phyloP scores from a whole-genome alignment of 2,329 filamentous ascomycete genomes.

The Phaeoacremonium minimum region DNA sequence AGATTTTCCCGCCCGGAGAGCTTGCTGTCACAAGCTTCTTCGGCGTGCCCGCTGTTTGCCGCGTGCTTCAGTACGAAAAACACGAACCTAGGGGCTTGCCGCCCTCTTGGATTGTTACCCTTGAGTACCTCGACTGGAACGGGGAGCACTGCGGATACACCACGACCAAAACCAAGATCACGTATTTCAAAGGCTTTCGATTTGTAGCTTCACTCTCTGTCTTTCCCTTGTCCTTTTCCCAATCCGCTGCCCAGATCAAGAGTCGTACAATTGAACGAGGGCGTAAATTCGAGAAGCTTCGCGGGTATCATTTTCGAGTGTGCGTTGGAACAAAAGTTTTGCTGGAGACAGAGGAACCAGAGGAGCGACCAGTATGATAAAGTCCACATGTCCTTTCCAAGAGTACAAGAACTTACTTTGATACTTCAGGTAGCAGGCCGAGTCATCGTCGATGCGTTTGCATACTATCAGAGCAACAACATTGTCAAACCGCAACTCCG shows the following conservation, averaged over 20 bases:
- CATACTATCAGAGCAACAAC: constrained; percentile 25
- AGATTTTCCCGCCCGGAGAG: constrained; percentile 27
- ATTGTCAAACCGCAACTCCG: constrained; percentile 21
- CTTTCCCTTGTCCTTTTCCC: constrained; percentile 21
- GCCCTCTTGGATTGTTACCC: constrained; percentile 17
- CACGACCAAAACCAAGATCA: constrained; percentile 16
- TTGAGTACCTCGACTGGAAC: constrained; percentile 32
- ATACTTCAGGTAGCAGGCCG: constrained; percentile 16
- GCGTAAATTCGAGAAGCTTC: constrained; percentile 22
- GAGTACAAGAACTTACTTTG: too few species aligned
- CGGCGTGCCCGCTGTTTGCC: constrained; percentile 28
- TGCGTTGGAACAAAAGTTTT: constrained; percentile 22
- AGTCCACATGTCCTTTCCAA: too few species aligned
- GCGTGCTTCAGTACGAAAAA: constrained; percentile 23
- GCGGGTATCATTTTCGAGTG: constrained; percentile 25
- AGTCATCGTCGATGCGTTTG: constrained; percentile 28
- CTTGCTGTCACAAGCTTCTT: constrained; percentile 23
- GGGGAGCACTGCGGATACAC: constrained; percentile 22
- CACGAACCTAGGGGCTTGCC: constrained; percentile 2
- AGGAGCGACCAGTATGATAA: constrained; percentile 18
- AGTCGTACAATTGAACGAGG: constrained; percentile 21
- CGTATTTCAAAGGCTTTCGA: constrained; percentile 17
- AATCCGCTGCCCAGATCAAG: constrained; percentile 16
- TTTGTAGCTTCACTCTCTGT: constrained; percentile 20
- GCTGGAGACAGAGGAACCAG: constrained; percentile 15